Evolutionary conservation across 805 yeast genomes (phyloP).

Genomic region (Kodamaea hsintzibuensis): DNA sequence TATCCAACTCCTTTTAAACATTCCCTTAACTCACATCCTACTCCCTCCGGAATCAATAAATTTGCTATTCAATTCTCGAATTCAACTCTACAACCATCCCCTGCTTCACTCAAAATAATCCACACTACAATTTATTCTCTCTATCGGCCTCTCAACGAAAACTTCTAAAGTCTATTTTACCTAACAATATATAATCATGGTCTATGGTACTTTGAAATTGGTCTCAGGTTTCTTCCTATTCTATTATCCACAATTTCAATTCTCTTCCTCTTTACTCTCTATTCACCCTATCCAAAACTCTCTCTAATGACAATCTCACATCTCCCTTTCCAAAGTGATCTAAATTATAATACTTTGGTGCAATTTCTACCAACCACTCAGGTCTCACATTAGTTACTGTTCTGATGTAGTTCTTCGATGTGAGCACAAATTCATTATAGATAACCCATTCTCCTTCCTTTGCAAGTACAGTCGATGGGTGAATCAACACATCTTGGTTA

Average conservation of each 20-base stretch:
- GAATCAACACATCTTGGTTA: conserved; percentile 92
- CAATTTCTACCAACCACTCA: conserved; percentile 86
- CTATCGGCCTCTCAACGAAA: too few relatives aligned
- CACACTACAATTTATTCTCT: neutral
- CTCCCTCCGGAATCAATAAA: neutral
- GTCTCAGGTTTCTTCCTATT: too few relatives aligned
- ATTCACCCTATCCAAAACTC: conserved; percentile 29
- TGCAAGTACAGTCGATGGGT: conserved; percentile 90
- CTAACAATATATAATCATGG: neutral
- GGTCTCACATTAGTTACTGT: conserved; percentile 90
- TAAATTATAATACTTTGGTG: conserved; percentile 69
- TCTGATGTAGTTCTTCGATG: conserved; percentile 90
- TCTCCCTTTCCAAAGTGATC: conserved; percentile 68
- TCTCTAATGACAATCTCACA: conserved; percentile 66
- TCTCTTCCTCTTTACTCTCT: neutral
- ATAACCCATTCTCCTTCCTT: conserved; percentile 90
- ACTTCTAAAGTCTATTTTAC: too few relatives aligned
- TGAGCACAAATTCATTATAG: conserved; percentile 92
- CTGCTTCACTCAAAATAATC: neutral
- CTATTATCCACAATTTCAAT: neutral
- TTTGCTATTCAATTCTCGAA: too few relatives aligned
- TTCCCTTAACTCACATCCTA: neutral
- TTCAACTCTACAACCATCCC: too few relatives aligned
- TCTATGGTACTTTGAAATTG: too few relatives aligned
- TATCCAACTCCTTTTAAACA: too few relatives aligned